phyloP scores from a whole-genome alignment of 768 basidiomycete species.

The Royoungia palumana region DNA sequence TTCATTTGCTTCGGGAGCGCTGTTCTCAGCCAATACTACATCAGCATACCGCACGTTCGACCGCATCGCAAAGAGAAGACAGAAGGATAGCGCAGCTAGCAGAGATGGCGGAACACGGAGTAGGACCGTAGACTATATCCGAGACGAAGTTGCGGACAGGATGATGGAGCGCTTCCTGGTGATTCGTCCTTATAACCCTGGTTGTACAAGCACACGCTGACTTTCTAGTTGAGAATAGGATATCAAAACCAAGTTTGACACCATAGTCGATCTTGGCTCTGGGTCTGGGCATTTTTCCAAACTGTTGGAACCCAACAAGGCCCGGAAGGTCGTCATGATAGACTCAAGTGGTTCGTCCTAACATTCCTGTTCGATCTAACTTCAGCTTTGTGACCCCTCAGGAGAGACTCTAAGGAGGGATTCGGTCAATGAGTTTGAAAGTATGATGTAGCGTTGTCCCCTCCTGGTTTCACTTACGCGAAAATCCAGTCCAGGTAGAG shows the following conservation, averaged over 20 bases:
- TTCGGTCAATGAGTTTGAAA: conserved; percentile 73
- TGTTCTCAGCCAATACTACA: conserved; percentile 38
- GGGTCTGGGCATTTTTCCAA: conserved; percentile 92
- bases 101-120: conserved; percentile 58
- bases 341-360: conserved; percentile 73
- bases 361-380: neutral
- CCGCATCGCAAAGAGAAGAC: conserved; percentile 68
- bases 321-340: conserved; percentile 75
- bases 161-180: conserved; percentile 91
- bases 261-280: conserved; percentile 83
- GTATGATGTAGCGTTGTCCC: conserved; percentile 37
- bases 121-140: conserved; percentile 84
- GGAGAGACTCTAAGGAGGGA: conserved; percentile 74
- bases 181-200: conserved; percentile 17
- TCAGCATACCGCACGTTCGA: conserved; percentile 82
- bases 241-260: conserved; percentile 78
- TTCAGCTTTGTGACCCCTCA: conserved; percentile 30
- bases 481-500: conserved; percentile 63
- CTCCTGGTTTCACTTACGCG: neutral
- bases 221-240: conserved; percentile 53
- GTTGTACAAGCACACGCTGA: conserved; percentile 2
- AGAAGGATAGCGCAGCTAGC: conserved; percentile 71
- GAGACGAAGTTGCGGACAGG: conserved; percentile 85
- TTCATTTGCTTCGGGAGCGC: conserved; percentile 48
- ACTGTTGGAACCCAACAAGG: conserved; percentile 64